Base-by-base conservation (phyloP, 495 filamentous ascomycete genomes). In the Venustampulla echinocandica region DNA sequence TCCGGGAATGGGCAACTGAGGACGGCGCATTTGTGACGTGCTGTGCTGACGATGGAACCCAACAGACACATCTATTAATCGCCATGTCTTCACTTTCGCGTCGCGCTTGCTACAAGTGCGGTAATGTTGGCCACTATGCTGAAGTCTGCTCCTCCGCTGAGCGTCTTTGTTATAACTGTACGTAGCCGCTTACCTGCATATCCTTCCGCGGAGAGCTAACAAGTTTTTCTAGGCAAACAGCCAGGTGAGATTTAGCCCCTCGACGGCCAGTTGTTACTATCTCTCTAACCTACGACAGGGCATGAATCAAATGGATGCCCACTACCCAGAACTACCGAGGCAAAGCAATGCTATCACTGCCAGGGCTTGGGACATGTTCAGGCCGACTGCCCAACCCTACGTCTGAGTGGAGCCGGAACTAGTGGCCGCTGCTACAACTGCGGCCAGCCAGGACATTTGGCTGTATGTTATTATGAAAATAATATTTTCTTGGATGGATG, bases 341-440 rank as follows among this genome's bases (percentile, higher is more conserved):
- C 86, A 32, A 99, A 99, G 79, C 93, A 99, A 71, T 99, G 93
- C 80, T 99, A 99, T 65, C 92, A 97, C 71, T 99, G 93, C 75
- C 92, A 97, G 69, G 93, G 93, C 27, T 75, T 96, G 50, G 93
- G 93, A 47, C 93, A 99, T 63, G 92, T 99, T 59, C 93, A 99
- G 71, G 93, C 93, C 52, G 93, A 97, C 65, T 99, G 93, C 77
- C 93, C 93, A 51, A 99, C 93, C 42, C 76, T 97, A 47, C 87
- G 93, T 59, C 70, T 99, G 49, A 94, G 83, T 63, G 87, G 87
- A 53, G 72, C 69, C 41, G 79, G 81, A 46, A 74, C 79, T 35
- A 82, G 80, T 59, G 85, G 86, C 46, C 85, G 89, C 44, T 99
- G 93, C 82, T 97, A 99, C 68, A 85, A 85, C 69, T 99, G 93